phyloP scores from a whole-genome alignment of 1,139 yeast species.

The Hemisphaericaspora subhashii region DNA sequence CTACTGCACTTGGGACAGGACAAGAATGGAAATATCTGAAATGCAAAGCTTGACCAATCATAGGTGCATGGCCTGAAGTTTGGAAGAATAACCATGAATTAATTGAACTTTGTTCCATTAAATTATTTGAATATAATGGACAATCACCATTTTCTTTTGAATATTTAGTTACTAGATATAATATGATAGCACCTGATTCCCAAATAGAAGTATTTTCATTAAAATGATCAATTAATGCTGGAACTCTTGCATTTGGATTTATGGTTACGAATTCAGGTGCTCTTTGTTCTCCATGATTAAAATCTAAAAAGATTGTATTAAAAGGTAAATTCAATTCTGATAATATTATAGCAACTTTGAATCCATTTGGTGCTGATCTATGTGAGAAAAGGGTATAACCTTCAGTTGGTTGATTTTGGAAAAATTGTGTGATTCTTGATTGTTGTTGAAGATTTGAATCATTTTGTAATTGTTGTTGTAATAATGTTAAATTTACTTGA shows the following conservation, averaged over 20 bases:
- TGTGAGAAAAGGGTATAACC: constrained; percentile 90
- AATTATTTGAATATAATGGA: constrained; percentile 76
- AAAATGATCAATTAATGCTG: constrained; percentile 87
- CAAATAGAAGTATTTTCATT: constrained; percentile 79
- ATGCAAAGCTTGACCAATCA: constrained; percentile 97
- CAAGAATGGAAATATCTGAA: constrained; percentile 88
- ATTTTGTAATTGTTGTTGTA: constrained; percentile 44
- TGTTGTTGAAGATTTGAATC: constrained; percentile 40
- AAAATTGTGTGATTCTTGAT: constrained; percentile 69
- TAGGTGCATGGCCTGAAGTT: constrained; percentile 95
- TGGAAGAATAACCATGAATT: constrained; percentile 91
- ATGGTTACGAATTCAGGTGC: constrained; percentile 90
- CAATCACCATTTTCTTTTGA: constrained; percentile 72
- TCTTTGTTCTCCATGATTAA: constrained; percentile 85
- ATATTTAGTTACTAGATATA: constrained; percentile 70
- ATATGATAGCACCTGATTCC: constrained; percentile 92
- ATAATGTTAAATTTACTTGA: constrained; percentile 38
- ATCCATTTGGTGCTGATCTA: constrained; percentile 94
- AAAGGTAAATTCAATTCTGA: constrained; percentile 80
- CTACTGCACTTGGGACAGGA: constrained; percentile 85
- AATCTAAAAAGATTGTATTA: constrained; percentile 84
- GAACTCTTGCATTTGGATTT: constrained; percentile 93
- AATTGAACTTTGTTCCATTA: constrained; percentile 83
- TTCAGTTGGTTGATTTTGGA: constrained; percentile 74
- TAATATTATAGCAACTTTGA: constrained; percentile 88